These are phyloP conservation scores for Daldinia bambusicola DNA, from an alignment of 495 filamentous ascomycete genomes.

Conservation along the genomic window DNA sequence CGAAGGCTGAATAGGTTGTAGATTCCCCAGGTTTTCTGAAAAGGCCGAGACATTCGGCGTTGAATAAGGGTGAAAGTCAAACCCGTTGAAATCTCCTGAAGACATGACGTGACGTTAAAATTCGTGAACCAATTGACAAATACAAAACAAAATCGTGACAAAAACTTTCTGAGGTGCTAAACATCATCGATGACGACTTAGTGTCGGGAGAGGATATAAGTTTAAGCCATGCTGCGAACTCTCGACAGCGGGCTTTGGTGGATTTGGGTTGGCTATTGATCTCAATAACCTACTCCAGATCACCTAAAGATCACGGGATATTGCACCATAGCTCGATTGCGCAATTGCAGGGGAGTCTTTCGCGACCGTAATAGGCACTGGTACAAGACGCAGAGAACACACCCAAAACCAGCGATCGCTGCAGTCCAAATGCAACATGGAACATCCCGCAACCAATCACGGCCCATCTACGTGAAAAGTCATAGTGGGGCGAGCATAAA, in stretches of 20 bases:
- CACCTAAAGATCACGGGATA: conserved; percentile 52
- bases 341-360: conserved; percentile 49
- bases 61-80: conserved; percentile 60
- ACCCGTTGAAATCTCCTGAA: conserved; percentile 62
- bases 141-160: conserved; percentile 33
- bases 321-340: conserved; percentile 52
- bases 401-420: conserved; percentile 42
- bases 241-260: conserved; percentile 37
- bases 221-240: conserved; percentile 42
- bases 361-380: conserved; percentile 31
- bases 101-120: conserved; percentile 55
- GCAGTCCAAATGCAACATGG: conserved; percentile 36
- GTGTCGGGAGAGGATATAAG: conserved; percentile 35
- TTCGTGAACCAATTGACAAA: conserved; percentile 39
- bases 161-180: conserved; percentile 42
- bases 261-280: conserved; percentile 38
- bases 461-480: conserved; percentile 4
- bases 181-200: conserved; percentile 47
- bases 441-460: conserved; percentile 37
- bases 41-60: conserved; percentile 59
- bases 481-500: conserved; percentile 29
- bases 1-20: conserved; percentile 61
- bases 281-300: conserved; percentile 40
- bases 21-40: conserved; percentile 54
- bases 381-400: conserved; percentile 23